phyloP scores from a whole-genome alignment of 2,329 filamentous ascomycete species.

The Aureobasidium lini region DNA sequence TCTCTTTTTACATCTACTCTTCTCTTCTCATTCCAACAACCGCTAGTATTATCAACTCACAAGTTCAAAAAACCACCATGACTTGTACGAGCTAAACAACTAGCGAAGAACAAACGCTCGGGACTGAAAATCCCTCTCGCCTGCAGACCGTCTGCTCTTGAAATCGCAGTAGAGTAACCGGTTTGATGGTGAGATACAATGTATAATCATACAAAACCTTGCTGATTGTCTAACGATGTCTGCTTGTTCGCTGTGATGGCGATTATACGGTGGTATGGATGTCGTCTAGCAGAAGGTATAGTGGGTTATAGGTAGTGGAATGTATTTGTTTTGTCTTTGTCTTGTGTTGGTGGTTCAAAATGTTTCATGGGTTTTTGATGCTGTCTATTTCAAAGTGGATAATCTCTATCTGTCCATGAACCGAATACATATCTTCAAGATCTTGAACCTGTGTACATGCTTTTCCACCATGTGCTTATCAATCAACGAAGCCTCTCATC shows the following conservation, averaged over 20 bases:
- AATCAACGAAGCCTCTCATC: too few species aligned
- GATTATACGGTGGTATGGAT: too few species aligned
- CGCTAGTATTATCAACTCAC: constrained; percentile 86
- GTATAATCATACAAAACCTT: not conserved
- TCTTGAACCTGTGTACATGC: too few species aligned
- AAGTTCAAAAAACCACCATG: constrained; percentile 52
- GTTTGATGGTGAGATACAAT: constrained; percentile 83
- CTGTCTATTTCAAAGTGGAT: too few species aligned
- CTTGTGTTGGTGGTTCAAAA: too few species aligned
- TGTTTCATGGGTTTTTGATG: too few species aligned
- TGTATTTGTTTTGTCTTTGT: too few species aligned
- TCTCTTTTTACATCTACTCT: not conserved
- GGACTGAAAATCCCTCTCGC: constrained; percentile 50
- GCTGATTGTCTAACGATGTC: constrained; percentile 3
- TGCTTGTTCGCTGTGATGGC: not conserved
- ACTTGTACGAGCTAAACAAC: constrained; percentile 83
- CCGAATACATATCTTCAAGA: too few species aligned
- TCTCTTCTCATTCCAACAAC: constrained; percentile 18
- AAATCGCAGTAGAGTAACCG: constrained; percentile 52
- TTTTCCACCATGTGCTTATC: too few species aligned
- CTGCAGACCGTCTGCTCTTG: constrained; percentile 67
- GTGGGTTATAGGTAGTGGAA: too few species aligned
- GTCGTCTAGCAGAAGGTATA: too few species aligned
- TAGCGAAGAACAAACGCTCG: constrained; percentile 69
- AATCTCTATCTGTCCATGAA: too few species aligned